phyloP scores from a whole-genome alignment of 495 filamentous ascomycete genomes.

The Platismatia glauca region DNA sequence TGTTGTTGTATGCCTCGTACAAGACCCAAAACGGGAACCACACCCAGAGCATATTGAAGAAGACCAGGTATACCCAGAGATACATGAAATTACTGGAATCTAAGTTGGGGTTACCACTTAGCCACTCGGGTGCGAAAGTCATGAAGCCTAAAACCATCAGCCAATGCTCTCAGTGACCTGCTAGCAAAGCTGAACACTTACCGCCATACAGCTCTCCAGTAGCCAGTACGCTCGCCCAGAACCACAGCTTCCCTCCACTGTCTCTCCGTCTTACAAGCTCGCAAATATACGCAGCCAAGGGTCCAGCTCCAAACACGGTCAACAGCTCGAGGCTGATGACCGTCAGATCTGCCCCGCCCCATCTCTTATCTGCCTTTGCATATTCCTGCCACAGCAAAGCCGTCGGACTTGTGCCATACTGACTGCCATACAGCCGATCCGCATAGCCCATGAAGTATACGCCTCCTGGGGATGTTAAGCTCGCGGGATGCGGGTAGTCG shows the following conservation, averaged over 20 bases:
- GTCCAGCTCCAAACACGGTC: slow-evolving; percentile 72
- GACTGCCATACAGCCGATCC: slow-evolving; percentile 61
- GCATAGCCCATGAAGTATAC: slow-evolving; percentile 43
- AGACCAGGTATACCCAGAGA: slow-evolving; percentile 75
- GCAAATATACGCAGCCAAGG: slow-evolving; percentile 61
- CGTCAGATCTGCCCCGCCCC: slow-evolving; percentile 69
- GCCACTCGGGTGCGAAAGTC: slow-evolving; percentile 94
- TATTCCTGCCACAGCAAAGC: slow-evolving; percentile 86
- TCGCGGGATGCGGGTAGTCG: slow-evolving; percentile 34
- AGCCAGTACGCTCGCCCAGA: slow-evolving; percentile 68
- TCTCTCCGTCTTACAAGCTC: slow-evolving; percentile 46
- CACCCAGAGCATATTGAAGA: slow-evolving; percentile 67
- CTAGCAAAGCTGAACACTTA: slow-evolving; percentile 23
- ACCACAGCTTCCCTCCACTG: slow-evolving; percentile 46
- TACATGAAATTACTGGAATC: slow-evolving; percentile 80
- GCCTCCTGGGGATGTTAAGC: slow-evolving; percentile 36
- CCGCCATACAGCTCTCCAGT: slow-evolving; percentile 92
- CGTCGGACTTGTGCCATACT: slow-evolving; percentile 55
- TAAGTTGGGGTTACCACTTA: slow-evolving; percentile 66
- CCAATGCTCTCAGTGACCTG: not conserved
- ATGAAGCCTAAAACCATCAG: slow-evolving; percentile 57
- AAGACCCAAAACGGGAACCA: slow-evolving; percentile 67
- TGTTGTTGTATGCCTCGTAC: slow-evolving; percentile 54
- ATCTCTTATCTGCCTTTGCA: slow-evolving; percentile 74
- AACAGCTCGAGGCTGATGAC: slow-evolving; percentile 77